Evolutionary conservation across 306 rosid genomes (phyloP), one percentile per base, ranked within the genome.

Genomic region (Prosopis cineraria): DNA sequence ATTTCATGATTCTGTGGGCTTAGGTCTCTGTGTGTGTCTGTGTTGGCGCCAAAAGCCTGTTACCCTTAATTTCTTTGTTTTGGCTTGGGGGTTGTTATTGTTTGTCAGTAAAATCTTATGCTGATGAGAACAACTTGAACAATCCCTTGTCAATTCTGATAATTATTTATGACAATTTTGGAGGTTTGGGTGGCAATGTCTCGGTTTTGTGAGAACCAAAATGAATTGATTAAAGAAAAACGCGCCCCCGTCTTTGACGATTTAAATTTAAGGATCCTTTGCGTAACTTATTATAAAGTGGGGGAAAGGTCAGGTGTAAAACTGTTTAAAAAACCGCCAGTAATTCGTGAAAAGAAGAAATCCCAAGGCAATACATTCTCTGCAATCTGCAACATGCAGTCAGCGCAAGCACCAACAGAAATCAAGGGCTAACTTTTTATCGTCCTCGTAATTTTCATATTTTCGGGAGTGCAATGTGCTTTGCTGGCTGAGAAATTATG

Each of bases 401-500:
- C 78, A 68, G 69, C 69, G 74, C 71, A 84, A 77, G 68, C 70
- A 47, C 69, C 74, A 72, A 65, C 62, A 41, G 34, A 80, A 77
- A 58, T 72, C 78, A 79, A 78, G 62, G 37, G 68, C 55, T 50
- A 60, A 78, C 75, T 72, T 52, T 44, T 68, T 16, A 34, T 40
- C 24, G 55, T 69, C 67, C 43, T 68, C 47, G 68, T 52, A 36
- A 68, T 29, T 45, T 68, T 40, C 29, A 14, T 48, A 41, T 36
- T 37, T 65, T 36, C 19, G 48, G 70, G 10, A 9, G 30, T 1
- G 10, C 47, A 65, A 4, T 14, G 43, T 34, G 43, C 39, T 63
- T 16, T 17, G 44, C 17, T 65, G 69, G 44, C 20, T 2, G 34
- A 17, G 7, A 22, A 24, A 55, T 24, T 29, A 58, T 31, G n/a